Evolutionary conservation across 2,329 filamentous ascomycete species (phyloP), one percentile per base, ranked within the genome.

Genomic region (Decorospora gaudefroyi): DNA sequence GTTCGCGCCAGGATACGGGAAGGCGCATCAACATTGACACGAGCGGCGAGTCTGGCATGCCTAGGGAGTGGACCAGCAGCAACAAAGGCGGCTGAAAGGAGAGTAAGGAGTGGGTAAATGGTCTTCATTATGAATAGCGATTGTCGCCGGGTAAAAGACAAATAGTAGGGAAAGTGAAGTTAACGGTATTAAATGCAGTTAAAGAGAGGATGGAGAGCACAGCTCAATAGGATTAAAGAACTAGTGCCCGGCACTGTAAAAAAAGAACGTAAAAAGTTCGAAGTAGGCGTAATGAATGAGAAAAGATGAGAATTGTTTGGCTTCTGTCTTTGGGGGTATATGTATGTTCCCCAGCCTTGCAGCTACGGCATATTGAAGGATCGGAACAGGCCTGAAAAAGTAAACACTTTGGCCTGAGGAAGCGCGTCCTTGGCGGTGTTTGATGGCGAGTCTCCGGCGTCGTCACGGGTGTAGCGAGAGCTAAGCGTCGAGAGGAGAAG

Each of bases 171-270:
- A 37, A 21, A 30, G 32, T 23, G 21, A 11, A 33, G 28, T 38
- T 28, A 36, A 27, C 11, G 38, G 16, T 42, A 49, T 36, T 39
- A 41, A 4, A 35, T 41, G 8, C 15, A 21, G 22, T 12, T 21
- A 55, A 45, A 15, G 42, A 59, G 46, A 41, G 52, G 51, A 55
- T 46, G 42, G 46, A 52, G 57, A 59, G 57, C 57, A 44, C 55
- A 53, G 51, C 57, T 60, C 55, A 46, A 43, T 42, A 32, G 41
- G 25, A 59, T 54, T 50, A 57, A 53, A 42, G 41, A n/a, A 53
- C 34, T 54, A 55, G 53, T 55, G 59, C 55, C 46, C 59, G 50
- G 55, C 57, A 59, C 59, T 52, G 33, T 30, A 44, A 23, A 28
- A 44, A 46, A 55, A 42, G 37, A 40, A 53, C 52, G 43, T 42